These are phyloP conservation scores for Apium graveolens DNA, from an alignment of 129 eudicot genomes.

Conservation along the genomic window DNA sequence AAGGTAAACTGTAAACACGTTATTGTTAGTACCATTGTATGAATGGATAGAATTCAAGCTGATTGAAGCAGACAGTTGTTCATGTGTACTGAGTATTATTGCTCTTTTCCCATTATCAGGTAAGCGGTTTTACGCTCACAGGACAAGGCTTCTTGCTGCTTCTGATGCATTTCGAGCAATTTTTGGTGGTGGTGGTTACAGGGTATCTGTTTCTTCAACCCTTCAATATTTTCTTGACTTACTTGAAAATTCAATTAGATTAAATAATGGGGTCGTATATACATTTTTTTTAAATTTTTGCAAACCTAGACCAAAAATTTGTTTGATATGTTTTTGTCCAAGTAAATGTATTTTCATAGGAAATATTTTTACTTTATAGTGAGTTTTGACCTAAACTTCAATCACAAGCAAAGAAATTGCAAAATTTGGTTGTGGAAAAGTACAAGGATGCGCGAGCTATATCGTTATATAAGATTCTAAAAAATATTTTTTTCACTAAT, in stretches of 20 bases:
- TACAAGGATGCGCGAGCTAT: background rate
- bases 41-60: background rate
- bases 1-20: constrained; percentile 61
- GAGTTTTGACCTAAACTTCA: no score
- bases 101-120: constrained; percentile 34
- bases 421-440: background rate
- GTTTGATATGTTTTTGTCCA: background rate
- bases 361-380: no score
- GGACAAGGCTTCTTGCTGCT: constrained; percentile 87
- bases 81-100: background rate
- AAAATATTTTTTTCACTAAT: no score
- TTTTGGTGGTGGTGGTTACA: constrained; percentile 93
- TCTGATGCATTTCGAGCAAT: constrained; percentile 94
- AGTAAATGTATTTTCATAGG: background rate
- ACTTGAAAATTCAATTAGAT: background rate
- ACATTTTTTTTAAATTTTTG: no score
- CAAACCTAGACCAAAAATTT: background rate
- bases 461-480: no score
- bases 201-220: constrained; percentile 29
- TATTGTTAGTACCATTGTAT: background rate
- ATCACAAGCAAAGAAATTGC: background rate
- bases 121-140: constrained; percentile 75
- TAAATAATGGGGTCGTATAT: background rate
- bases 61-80: background rate
- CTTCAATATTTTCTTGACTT: background rate